These are phyloP conservation scores for Micractinium sp. DNA, from an alignment of 139 green algal species.

Conservation along the genomic window DNA sequence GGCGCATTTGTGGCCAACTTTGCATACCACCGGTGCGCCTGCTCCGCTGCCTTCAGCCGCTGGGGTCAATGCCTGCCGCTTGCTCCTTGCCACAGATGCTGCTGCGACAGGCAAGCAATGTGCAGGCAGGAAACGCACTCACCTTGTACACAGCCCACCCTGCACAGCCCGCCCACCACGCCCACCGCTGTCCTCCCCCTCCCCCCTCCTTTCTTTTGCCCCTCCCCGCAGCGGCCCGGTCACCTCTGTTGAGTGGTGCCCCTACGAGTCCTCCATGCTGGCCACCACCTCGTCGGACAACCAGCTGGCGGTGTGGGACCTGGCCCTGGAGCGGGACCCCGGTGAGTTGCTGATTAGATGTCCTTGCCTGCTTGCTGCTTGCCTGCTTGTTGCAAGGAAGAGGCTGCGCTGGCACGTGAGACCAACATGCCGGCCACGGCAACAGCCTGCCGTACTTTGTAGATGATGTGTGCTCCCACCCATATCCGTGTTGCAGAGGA, in stretches of 20 bases:
- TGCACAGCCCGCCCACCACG: too few relatives aligned
- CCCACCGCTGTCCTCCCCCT: too few relatives aligned
- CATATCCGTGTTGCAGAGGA: conserved; percentile 66
- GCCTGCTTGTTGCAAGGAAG: neutral
- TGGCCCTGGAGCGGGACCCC: conserved; percentile 96
- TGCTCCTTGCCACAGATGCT: neutral
- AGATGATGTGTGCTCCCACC: neutral
- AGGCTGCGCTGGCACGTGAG: too few relatives aligned
- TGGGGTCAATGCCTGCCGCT: neutral
- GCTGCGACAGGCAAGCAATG: neutral
- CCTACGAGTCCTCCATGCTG: conserved; percentile 93
- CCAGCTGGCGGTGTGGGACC: conserved; percentile 91
- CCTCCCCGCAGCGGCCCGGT: conserved; percentile 65
- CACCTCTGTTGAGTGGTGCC: conserved; percentile 95
- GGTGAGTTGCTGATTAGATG: neutral
- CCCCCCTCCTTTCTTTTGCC: conserved; percentile 28
- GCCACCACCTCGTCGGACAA: conserved; percentile 78
- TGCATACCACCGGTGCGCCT: conserved; percentile 59
- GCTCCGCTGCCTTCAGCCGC: neutral
- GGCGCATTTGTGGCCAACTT: conserved; percentile 75
- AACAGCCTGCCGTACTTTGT: neutral
- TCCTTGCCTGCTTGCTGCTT: neutral
- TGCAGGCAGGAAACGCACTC: neutral
- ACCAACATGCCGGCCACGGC: too few relatives aligned
- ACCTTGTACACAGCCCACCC: neutral